A percentile compares a stretch with the other conserved stretches of the same genome.
These are phyloP conservation scores for Gonapodya prolifera DNA, from an alignment of 192 early-diverging fungal genomes.

Conservation along the genomic window DNA sequence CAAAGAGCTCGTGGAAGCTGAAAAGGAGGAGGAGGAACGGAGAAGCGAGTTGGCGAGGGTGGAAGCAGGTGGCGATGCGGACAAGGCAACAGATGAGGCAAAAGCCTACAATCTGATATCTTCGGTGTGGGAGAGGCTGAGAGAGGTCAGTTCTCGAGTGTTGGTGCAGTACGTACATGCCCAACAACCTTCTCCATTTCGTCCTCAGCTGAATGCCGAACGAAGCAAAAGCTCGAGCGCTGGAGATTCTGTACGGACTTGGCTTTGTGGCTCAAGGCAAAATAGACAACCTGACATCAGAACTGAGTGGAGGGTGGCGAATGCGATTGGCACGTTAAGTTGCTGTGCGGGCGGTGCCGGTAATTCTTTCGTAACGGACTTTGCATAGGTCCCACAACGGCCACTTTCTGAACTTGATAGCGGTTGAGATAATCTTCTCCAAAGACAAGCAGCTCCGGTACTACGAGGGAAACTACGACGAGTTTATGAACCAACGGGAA, in stretches of 20 bases:
- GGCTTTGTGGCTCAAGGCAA: constrained; percentile 54
- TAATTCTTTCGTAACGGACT: no score
- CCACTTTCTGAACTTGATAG: constrained; percentile 66
- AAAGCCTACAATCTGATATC: constrained; percentile 42
- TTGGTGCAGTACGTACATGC: no score
- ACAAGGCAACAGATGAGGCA: no score
- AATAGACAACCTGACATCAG: constrained; percentile 23
- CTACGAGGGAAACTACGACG: constrained; percentile 75
- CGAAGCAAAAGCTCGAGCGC: constrained; percentile 28
- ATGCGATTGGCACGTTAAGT: constrained; percentile 74
- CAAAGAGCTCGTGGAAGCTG: constrained; percentile 31
- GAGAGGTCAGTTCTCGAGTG: no score
- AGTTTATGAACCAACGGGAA: constrained; percentile 56
- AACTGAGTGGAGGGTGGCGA: constrained; percentile 70
- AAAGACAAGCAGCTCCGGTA: constrained; percentile 59
- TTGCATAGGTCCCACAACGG: constrained; percentile 89
- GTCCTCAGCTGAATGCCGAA: constrained; percentile 1
- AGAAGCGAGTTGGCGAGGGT: background rate
- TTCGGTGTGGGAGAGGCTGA: constrained; percentile 34
- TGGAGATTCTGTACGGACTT: constrained; percentile 57
- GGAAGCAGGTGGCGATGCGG: no score
- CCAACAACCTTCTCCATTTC: no score
- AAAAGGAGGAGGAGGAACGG: no score
- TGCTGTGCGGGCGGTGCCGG: no score
- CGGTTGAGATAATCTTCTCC: constrained; percentile 60